Conservation (phyloP, 345 rosid genomes). For the Theobroma cacao region DNA sequence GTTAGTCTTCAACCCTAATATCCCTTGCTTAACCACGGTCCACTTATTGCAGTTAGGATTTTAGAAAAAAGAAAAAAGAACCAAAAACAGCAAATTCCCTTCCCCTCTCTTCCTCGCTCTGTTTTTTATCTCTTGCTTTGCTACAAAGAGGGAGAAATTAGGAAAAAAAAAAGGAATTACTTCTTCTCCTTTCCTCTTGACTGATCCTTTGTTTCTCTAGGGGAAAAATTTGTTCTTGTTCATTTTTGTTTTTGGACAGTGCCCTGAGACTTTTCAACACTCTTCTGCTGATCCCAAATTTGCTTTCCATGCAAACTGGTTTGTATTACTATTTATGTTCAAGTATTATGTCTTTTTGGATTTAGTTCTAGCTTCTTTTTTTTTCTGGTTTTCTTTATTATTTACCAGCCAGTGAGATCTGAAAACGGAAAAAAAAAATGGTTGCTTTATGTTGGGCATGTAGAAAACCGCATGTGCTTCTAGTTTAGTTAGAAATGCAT, state of each 20-base stretch:
- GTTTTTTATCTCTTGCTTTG: neutral
- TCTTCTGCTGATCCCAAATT: constrained; percentile 25
- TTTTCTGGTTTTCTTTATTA: constrained; percentile 28
- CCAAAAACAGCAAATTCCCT: neutral
- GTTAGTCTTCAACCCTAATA: constrained; percentile 29
- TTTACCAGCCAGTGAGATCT: constrained; percentile 42
- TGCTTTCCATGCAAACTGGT: constrained; percentile 28
- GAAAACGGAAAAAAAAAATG: constrained; percentile 20
- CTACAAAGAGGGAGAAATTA: neutral
- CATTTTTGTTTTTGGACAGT: neutral
- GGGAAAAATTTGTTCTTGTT: neutral
- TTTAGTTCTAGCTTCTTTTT: constrained; percentile 12
- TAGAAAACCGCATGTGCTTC: constrained; percentile 4
- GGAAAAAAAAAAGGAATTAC: no score
- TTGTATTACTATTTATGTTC: constrained; percentile 23
- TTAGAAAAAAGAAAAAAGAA: neutral
- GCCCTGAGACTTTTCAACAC: neutral
- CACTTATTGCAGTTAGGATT: constrained; percentile 30
- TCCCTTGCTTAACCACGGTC: constrained; percentile 29
- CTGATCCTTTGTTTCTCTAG: constrained; percentile 21
- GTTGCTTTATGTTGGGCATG: constrained; percentile 10
- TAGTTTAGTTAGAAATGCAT: constrained; percentile 19
- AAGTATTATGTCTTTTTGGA: constrained; percentile 5
- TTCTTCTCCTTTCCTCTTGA: constrained; percentile 11
- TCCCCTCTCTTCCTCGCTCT: neutral